Evolutionary conservation across 1,139 yeast species (phyloP), one percentile per base, ranked within the genome.

Genomic region (Taphrina betulina): DNA sequence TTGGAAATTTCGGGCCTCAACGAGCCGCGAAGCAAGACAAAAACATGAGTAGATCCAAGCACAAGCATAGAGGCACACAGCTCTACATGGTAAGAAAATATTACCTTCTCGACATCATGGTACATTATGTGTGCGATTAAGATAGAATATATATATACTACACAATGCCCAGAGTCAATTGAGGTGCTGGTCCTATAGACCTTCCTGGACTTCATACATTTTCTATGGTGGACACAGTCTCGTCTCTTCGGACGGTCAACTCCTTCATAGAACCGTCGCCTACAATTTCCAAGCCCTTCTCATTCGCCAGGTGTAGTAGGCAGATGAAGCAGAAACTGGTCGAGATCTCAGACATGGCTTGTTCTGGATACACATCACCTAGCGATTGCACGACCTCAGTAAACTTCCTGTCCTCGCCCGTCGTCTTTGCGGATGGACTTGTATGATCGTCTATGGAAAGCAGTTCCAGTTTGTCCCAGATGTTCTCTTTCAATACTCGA

Each of bases 261-360:
- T 57, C 59, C 35, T 38, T 24, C 57, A 57, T 45, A 92, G 72
- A 71, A 0, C 76, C 80, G 35, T 75, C 81, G 60, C 81, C 77
- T 16, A 76, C 71, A n/a, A 92, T 79, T 2, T 74, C 69, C 44
- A 89, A 73, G 0, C 92, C 92, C 66, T 88, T 87, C 66, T 89
- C 96, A 67, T 89, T 89, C 7, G 96, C 95, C 62, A 89, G 75
- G 71, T 89, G 96, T 36, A 88, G 72, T 60, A 87, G 71, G 66
- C 95, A 86, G 60, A 88, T 86, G 66, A 88, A 89, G 66, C 88
- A 86, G 69, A 86, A 85, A 71, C 95, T 84, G 0, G 96, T 88
- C 1, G 95, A 85, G 7, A 89, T 71, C 60, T 89, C 95, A 12
- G 68, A 63, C 63, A 70, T 63, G 41, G 72, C 72, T 43, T 68